Evolutionary conservation across 306 rosid genomes (phyloP), one percentile per base, ranked within the genome.

Genomic region (Erythrophleum fordii): DNA sequence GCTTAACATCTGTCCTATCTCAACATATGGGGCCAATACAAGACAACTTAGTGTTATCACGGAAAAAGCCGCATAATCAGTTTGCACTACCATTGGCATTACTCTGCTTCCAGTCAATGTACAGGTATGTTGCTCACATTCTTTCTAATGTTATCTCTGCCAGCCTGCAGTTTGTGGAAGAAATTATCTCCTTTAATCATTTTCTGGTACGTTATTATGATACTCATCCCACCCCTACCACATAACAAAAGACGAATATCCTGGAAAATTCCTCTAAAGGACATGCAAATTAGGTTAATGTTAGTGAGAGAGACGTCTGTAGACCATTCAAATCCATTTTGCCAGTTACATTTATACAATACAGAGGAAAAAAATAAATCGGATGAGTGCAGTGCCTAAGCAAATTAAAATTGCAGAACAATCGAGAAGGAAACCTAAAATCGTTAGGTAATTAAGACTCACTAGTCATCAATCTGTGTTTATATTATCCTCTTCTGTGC

Each of bases 401-500:
- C 70, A 37, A 76, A 31, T 10, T 0, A 29, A 35, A 31, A 8
- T 66, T 23, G 53, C 60, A 22, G 23, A 37, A 31, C 25, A 55
- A 17, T n/a, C 71, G 60, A 80, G 51, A 69, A 44, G 70, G 72
- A 51, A 61, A 80, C 60, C 23, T 51, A 49, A 51, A 53, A 53
- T 53, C 13, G 60, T 12, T 1, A 62, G 77, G 77, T 69, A 70
- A 64, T 42, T 77, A 72, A 23, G 53, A 76, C 51, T 77, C 52
- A 17, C 81, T 81, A 83, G 51, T 66, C 55, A 83, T 84, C 86
- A 81, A 71, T 82, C 83, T 8, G 72, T 80, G 79, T 85, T 88
- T 66, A 86, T 84, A 84, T 44, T 81, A 53, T 52, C 82, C 68
- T 72, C 89, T 73, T 75, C 66, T 12, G 45, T 73, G 34, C 49